Percentiles rank a stretch among this genome's conserved stretches.
These are phyloP conservation scores for Yueomyces sp. DNA, from an alignment of 1,139 yeast species.

Conservation along the genomic window DNA sequence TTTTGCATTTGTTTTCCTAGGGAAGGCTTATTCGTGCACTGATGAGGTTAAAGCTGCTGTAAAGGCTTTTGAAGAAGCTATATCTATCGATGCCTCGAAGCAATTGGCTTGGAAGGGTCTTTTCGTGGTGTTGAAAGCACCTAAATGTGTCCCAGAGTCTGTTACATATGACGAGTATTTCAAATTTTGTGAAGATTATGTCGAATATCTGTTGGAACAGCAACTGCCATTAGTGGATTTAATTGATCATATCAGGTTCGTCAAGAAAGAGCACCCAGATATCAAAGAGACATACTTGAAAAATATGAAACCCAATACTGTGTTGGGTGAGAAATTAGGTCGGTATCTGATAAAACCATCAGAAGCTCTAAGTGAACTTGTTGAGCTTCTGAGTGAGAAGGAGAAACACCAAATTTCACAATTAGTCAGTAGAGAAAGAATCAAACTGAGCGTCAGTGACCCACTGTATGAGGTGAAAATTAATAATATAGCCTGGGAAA, in stretches of 20 bases:
- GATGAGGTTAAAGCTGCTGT: slow-evolving; percentile 29
- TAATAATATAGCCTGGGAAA: slow-evolving; percentile 36
- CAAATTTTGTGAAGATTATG: slow-evolving; percentile 30
- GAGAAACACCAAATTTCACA: slow-evolving; percentile 30
- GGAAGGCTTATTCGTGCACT: slow-evolving; percentile 23
- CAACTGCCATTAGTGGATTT: slow-evolving; percentile 37
- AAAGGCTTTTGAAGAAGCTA: slow-evolving; percentile 43
- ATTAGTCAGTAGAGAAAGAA: slow-evolving; percentile 31
- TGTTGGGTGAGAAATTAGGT: slow-evolving; percentile 45
- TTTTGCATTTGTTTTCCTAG: slow-evolving; percentile 48
- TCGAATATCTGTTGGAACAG: slow-evolving; percentile 26
- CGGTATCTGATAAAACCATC: slow-evolving; percentile 39
- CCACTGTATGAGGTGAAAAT: slow-evolving; percentile 30
- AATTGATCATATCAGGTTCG: slow-evolving; percentile 34
- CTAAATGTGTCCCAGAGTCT: slow-evolving; percentile 17
- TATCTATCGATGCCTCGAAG: slow-evolving; percentile 40
- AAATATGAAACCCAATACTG: slow-evolving; percentile 50
- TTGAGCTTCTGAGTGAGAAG: slow-evolving; percentile 32
- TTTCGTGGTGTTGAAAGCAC: slow-evolving; percentile 29
- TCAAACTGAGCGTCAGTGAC: slow-evolving; percentile 34
- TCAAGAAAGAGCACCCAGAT: slow-evolving; percentile 28
- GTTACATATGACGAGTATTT: slow-evolving; percentile 35
- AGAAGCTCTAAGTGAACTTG: slow-evolving; percentile 36
- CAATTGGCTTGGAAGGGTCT: slow-evolving; percentile 77
- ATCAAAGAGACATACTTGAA: slow-evolving; percentile 38